Conservation (phyloP, 768 basidiomycete species). For the Tylopilus vinaceipallidus region DNA sequence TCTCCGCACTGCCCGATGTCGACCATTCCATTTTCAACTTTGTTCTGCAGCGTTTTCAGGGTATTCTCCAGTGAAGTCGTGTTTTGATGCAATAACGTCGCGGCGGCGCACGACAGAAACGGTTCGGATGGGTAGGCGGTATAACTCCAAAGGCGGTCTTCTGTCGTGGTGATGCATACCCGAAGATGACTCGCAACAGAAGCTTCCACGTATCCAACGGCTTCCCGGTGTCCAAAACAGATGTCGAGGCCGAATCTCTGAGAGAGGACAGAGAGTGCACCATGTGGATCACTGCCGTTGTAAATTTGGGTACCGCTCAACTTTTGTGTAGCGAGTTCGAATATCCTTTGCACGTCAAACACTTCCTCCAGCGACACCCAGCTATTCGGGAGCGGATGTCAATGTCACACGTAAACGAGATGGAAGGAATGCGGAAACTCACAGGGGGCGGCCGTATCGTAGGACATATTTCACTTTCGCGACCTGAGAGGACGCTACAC, state of each 20-base stretch:
- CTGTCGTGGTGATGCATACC: constrained; percentile 1
- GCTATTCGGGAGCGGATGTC: not conserved
- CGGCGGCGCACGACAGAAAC: constrained; percentile 3
- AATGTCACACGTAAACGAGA: not conserved
- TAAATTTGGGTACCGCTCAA: not conserved
- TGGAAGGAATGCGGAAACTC: not conserved
- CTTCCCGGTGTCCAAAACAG: not conserved
- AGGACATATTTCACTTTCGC: not conserved
- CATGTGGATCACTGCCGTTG: not conserved
- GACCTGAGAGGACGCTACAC: not conserved
- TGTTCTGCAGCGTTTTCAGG: not conserved
- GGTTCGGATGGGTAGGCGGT: constrained; percentile 12
- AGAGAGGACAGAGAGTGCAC: constrained; percentile 3
- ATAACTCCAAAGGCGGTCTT: constrained; percentile 1
- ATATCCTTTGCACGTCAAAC: not conserved
- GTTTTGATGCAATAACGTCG: not conserved
- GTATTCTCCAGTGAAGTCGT: not conserved
- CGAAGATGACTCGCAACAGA: constrained; percentile 7
- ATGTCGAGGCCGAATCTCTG: constrained; percentile 8
- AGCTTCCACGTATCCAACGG: not conserved
- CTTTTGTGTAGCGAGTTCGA: not conserved
- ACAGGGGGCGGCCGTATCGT: not conserved
- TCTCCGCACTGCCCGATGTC: constrained; percentile 7
- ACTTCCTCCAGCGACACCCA: not conserved
- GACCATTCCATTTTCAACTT: constrained; percentile 5